Evolutionary conservation across 495 filamentous ascomycete species (phyloP).

Genomic region (Neurospora discreta): DNA sequence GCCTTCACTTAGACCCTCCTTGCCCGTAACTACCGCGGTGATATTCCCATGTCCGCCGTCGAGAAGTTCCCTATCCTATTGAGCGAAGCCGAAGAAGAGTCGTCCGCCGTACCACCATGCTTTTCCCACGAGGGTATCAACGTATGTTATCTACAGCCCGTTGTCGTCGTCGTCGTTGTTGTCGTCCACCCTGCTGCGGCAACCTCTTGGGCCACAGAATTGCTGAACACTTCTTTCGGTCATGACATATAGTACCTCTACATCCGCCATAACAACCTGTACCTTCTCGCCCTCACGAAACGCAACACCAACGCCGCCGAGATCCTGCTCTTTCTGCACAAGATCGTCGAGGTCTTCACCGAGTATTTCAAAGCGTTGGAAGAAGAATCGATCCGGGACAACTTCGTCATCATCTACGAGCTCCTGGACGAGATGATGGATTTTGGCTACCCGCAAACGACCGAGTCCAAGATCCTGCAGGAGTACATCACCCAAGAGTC

Average conservation of each 20-base stretch:
- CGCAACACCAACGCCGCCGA: slow-evolving; percentile 98
- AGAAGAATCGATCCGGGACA: slow-evolving; percentile 98
- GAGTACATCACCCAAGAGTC: slow-evolving; percentile 99
- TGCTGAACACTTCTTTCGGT: background rate
- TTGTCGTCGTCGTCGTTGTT: background rate
- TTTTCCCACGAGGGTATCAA: slow-evolving; percentile 99
- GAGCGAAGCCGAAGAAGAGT: slow-evolving; percentile 98
- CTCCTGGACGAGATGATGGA: slow-evolving; percentile 99
- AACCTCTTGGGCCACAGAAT: background rate
- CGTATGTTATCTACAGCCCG: slow-evolving; percentile 38
- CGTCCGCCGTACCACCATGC: slow-evolving; percentile 92
- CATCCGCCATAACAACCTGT: slow-evolving; percentile 98
- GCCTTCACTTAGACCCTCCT: slow-evolving; percentile 69
- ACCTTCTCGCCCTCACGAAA: slow-evolving; percentile 95
- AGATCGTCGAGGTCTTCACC: slow-evolving; percentile 96
- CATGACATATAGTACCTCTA: slow-evolving; percentile 71
- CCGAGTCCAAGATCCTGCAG: slow-evolving; percentile 97
- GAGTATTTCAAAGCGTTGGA: slow-evolving; percentile 99
- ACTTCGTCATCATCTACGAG: slow-evolving; percentile 99
- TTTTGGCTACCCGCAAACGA: slow-evolving; percentile 98
- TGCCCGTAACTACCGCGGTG: slow-evolving; percentile 96
- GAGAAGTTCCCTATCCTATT: slow-evolving; percentile 97
- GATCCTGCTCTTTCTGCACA: slow-evolving; percentile 95
- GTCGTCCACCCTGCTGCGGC: background rate
- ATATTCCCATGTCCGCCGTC: slow-evolving; percentile 98